phyloP scores from a whole-genome alignment of 441 rosid species.

The Gossypium trilobum region DNA sequence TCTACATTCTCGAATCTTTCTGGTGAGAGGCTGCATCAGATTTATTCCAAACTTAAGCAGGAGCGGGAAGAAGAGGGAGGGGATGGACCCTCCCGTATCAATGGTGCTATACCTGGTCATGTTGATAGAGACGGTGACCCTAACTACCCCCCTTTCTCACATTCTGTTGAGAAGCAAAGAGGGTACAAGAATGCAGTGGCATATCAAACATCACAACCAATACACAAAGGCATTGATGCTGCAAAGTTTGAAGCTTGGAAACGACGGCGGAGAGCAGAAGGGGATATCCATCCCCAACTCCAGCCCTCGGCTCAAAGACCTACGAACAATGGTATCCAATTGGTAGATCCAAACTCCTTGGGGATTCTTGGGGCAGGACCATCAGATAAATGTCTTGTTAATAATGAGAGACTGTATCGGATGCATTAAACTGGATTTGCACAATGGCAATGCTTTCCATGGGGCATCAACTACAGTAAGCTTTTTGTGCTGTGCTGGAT shows the following conservation, averaged over 20 bases:
- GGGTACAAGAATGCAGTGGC: slow-evolving; percentile 36
- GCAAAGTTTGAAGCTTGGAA: slow-evolving; percentile 83
- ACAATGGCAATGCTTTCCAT: slow-evolving; percentile 42
- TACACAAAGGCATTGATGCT: slow-evolving; percentile 50
- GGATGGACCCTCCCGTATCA: slow-evolving; percentile 58
- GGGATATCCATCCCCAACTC: slow-evolving; percentile 29
- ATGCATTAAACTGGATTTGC: slow-evolving; percentile 58
- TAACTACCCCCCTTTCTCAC: slow-evolving; percentile 31
- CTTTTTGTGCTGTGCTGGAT: slow-evolving; percentile 13
- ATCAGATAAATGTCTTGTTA: slow-evolving; percentile 44
- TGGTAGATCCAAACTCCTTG: slow-evolving; percentile 57
- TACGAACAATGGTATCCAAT: slow-evolving; percentile 26
- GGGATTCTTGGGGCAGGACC: slow-evolving; percentile 97
- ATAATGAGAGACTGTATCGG: slow-evolving; percentile 43
- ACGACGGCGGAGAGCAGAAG: slow-evolving; percentile 61
- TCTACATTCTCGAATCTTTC: slow-evolving; percentile 87
- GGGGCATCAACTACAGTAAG: slow-evolving; percentile 34
- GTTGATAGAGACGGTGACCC: slow-evolving; percentile 38
- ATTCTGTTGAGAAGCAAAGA: slow-evolving; percentile 43
- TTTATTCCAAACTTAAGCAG: slow-evolving; percentile 76
- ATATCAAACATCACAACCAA: slow-evolving; percentile 40
- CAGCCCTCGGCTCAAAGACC: slow-evolving; percentile 41
- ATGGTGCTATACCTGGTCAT: slow-evolving; percentile 38
- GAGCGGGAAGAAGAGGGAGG: slow-evolving; percentile 73
- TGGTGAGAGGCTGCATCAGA: slow-evolving; percentile 82